These are phyloP conservation scores for Manihot esculenta DNA, from an alignment of 441 rosid genomes.

Conservation along the genomic window DNA sequence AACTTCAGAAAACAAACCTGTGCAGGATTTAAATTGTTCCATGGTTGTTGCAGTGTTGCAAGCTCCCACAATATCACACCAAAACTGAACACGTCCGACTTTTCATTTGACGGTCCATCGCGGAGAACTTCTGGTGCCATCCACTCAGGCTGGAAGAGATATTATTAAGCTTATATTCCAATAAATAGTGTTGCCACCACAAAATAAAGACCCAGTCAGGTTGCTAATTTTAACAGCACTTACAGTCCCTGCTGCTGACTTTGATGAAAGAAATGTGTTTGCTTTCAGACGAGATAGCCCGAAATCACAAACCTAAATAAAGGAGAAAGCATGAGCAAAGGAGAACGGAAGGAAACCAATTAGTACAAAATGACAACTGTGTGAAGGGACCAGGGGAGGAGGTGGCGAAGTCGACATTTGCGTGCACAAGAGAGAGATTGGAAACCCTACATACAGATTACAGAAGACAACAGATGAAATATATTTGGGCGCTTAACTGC, in stretches of 20 bases:
- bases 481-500: background rate
- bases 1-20: constrained; percentile 60
- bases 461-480: too few relatives aligned
- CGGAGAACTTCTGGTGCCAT: constrained; percentile 99
- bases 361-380: background rate
- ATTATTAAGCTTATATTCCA: constrained; percentile 16
- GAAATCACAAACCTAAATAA: constrained; percentile 90
- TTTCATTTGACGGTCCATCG: constrained; percentile 95
- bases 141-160: constrained; percentile 87
- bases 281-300: constrained; percentile 98
- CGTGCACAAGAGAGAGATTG: constrained; percentile 11
- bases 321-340: constrained; percentile 18
- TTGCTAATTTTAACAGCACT: constrained; percentile 38
- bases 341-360: background rate
- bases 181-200: constrained; percentile 12
- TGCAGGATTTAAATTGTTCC: constrained; percentile 91
- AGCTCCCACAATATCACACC: constrained; percentile 99
- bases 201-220: constrained; percentile 17
- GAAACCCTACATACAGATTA: background rate
- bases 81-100: constrained; percentile 95
- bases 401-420: too few relatives aligned
- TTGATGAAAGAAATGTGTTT: constrained; percentile 91
- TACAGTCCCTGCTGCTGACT: constrained; percentile 99
- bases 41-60: constrained; percentile 91
- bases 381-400: too few relatives aligned